A percentile compares a stretch with the other conserved stretches of the same genome.
Conservation (phyloP, 2,329 filamentous ascomycete genomes). For the Myriangium duriaei region DNA sequence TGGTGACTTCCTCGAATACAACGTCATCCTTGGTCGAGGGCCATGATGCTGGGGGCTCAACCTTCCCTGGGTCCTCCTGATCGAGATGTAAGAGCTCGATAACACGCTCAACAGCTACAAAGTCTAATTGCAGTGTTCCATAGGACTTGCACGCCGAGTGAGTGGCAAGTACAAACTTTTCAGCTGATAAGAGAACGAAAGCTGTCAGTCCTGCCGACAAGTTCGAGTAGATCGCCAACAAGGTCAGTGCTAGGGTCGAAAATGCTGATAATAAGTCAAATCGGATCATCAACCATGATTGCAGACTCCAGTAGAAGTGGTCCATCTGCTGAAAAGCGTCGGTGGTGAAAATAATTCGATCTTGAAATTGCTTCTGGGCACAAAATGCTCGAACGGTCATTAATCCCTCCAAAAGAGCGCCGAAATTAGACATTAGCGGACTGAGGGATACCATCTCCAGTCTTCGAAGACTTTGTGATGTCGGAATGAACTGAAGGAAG, state of each 20-base stretch:
- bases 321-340: conserved; percentile 91
- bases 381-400: conserved; percentile 77
- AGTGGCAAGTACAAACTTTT: conserved; percentile 55
- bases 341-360: conserved; percentile 64
- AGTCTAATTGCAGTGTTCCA: conserved; percentile 79
- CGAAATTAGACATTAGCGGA: conserved; percentile 85
- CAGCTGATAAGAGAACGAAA: conserved; percentile 66
- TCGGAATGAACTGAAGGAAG: conserved; percentile 66
- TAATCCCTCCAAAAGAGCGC: conserved; percentile 71
- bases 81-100: conserved; percentile 70
- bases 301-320: conserved; percentile 84
- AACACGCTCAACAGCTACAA: conserved; percentile 78
- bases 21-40: conserved; percentile 60
- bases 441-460: conserved; percentile 84
- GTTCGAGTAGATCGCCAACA: conserved; percentile 61
- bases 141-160: conserved; percentile 68
- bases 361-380: conserved; percentile 67
- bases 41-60: conserved; percentile 64
- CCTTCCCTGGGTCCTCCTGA: conserved; percentile 54
- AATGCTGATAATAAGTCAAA: conserved; percentile 60
- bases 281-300: conserved; percentile 72
- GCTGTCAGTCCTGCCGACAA: conserved; percentile 68
- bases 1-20: conserved; percentile 61
- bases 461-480: conserved; percentile 69
- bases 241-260: conserved; percentile 61